Conservation (phyloP, 768 basidiomycete genomes). For the Boletus rufocinnamomeus region DNA sequence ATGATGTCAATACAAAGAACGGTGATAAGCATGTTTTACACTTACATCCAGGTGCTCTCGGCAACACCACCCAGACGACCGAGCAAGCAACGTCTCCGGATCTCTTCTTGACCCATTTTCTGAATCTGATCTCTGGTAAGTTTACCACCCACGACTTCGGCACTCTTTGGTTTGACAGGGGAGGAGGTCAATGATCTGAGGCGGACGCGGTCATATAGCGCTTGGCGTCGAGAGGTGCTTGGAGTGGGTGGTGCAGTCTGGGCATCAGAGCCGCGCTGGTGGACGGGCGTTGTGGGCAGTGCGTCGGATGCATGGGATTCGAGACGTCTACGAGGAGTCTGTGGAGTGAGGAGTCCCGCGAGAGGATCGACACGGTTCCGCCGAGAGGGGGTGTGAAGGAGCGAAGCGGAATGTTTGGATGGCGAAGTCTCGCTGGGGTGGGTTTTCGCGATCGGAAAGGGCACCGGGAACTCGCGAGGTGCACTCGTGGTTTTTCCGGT, state of each 20-base stretch:
- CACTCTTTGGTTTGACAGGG: slow-evolving; percentile 57
- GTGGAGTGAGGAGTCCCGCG: slow-evolving; percentile 39
- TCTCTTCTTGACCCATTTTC: slow-evolving; percentile 76
- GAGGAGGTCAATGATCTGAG: slow-evolving; percentile 68
- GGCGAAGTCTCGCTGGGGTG: slow-evolving; percentile 41
- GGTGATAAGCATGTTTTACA: background rate
- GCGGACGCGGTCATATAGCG: slow-evolving; percentile 79
- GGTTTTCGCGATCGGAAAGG: slow-evolving; percentile 49
- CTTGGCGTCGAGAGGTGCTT: slow-evolving; percentile 72
- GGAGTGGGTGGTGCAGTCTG: slow-evolving; percentile 67
- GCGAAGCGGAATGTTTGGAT: slow-evolving; percentile 48
- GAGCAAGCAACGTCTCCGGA: slow-evolving; percentile 71
- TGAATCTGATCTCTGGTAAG: slow-evolving; percentile 67
- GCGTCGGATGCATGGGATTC: slow-evolving; percentile 40
- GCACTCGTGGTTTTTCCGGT: slow-evolving; percentile 27
- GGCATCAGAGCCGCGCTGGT: slow-evolving; percentile 57
- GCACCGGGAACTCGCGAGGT: slow-evolving; percentile 27
- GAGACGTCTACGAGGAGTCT: slow-evolving; percentile 46
- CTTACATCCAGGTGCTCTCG: slow-evolving; percentile 89
- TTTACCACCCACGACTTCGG: slow-evolving; percentile 43
- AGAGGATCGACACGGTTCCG: slow-evolving; percentile 38
- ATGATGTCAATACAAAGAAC: background rate
- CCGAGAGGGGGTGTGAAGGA: slow-evolving; percentile 65
- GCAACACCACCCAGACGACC: slow-evolving; percentile 79
- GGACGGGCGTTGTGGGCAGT: slow-evolving; percentile 67